phyloP scores from a whole-genome alignment of 768 basidiomycete genomes.

The Coprinopsis strossmayeri region DNA sequence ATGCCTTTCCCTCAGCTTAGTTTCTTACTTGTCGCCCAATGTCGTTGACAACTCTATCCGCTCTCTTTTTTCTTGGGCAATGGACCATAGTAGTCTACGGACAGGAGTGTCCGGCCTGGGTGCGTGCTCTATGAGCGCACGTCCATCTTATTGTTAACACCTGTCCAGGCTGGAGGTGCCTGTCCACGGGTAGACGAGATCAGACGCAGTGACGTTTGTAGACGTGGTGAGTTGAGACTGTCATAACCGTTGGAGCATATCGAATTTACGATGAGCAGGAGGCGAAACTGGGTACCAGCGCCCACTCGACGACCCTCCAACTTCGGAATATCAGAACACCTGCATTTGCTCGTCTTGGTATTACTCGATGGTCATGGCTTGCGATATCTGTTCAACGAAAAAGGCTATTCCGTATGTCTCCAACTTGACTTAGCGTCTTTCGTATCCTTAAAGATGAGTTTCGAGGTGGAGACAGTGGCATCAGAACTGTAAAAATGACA shows the following conservation, averaged over 20 bases:
- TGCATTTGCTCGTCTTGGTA: conserved; percentile 1
- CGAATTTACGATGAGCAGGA: no score
- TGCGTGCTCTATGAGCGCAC: neutral
- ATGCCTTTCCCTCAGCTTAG: neutral
- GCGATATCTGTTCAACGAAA: neutral
- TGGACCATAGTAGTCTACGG: neutral
- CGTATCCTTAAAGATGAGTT: neutral
- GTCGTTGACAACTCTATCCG: neutral
- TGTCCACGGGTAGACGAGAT: no score
- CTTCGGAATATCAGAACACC: neutral
- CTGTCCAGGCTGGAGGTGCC: no score
- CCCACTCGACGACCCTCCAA: neutral
- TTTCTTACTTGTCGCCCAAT: neutral
- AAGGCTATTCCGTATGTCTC: neutral
- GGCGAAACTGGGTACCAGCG: neutral
- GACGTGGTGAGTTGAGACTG: no score
- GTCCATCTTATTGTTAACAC: no score
- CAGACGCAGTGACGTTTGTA: no score
- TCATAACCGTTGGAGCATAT: no score
- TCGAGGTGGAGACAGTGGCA: neutral
- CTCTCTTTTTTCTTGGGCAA: neutral
- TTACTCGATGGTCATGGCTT: conserved; percentile 2
- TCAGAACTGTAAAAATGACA: neutral
- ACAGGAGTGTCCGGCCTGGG: neutral
- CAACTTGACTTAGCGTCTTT: neutral